Evolutionary conservation across 345 rosid genomes (phyloP).

Genomic region (Acer yangbiense): DNA sequence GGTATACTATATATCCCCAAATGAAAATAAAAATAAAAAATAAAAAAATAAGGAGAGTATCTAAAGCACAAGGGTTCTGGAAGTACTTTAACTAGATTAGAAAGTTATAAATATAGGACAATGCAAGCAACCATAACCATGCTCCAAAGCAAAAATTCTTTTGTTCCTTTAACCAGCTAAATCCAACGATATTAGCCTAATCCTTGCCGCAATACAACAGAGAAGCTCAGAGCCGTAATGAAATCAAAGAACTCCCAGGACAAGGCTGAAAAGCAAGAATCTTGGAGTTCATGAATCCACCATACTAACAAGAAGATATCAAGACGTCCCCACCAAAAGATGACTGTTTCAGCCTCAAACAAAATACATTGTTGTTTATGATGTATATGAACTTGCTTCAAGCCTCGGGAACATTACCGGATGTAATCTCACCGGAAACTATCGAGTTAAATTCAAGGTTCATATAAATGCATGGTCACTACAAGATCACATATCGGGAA

Average conservation of each 20-base stretch:
- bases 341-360: constrained; percentile 12
- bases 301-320: constrained; percentile 9
- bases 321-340: constrained; percentile 23
- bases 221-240: constrained; percentile 16
- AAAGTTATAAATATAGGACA: background rate
- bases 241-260: constrained; percentile 1
- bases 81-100: constrained; percentile 10
- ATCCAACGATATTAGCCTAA: constrained; percentile 14
- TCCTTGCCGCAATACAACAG: constrained; percentile 10
- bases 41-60: background rate
- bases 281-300: constrained; percentile 14
- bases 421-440: constrained; percentile 11
- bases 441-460: background rate
- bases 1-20: background rate
- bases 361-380: background rate
- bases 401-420: background rate
- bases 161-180: constrained; percentile 16
- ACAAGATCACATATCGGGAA: constrained; percentile 18
- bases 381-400: constrained; percentile 4
- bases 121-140: constrained; percentile 13
- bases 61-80: background rate
- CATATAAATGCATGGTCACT: background rate
- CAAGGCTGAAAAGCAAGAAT: constrained; percentile 22
- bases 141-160: constrained; percentile 7
- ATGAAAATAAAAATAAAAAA: background rate